Evolutionary conservation across 352 stramenopile species (phyloP).

Genomic region (Pilasporangium apinafurcum): DNA sequence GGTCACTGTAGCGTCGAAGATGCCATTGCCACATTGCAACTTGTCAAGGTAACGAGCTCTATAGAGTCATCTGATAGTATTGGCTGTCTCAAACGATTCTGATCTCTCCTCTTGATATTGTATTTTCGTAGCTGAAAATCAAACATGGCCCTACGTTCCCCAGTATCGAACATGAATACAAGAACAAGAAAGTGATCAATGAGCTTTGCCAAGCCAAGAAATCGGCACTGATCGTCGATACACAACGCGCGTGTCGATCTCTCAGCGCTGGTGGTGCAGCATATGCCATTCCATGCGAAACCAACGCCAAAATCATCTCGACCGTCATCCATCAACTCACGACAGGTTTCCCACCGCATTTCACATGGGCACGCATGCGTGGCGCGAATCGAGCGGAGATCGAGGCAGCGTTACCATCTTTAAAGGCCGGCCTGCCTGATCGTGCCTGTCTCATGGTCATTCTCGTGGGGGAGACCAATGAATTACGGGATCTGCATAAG

Average conservation of each 20-base stretch:
- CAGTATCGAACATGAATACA: slow-evolving; percentile 60
- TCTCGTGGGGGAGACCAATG: slow-evolving; percentile 33
- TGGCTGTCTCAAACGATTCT: not conserved
- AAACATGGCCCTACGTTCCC: slow-evolving; percentile 71
- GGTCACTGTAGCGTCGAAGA: slow-evolving; percentile 84
- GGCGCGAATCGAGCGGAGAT: slow-evolving; percentile 37
- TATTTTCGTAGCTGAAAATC: slow-evolving; percentile 49
- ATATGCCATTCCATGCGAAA: slow-evolving; percentile 51
- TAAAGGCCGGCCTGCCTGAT: slow-evolving; percentile 39
- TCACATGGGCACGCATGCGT: slow-evolving; percentile 70
- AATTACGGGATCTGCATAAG: slow-evolving; percentile 70
- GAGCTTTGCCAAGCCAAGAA: slow-evolving; percentile 70
- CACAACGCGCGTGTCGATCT: slow-evolving; percentile 48
- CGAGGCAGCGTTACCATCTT: slow-evolving; percentile 16
- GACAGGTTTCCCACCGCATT: slow-evolving; percentile 70
- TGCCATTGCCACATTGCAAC: slow-evolving; percentile 64
- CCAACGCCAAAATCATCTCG: slow-evolving; percentile 33
- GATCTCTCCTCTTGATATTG: not conserved
- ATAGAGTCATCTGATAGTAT: not conserved
- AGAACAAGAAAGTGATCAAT: slow-evolving; percentile 72
- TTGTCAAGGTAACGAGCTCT: slow-evolving; percentile 26
- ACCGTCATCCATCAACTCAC: slow-evolving; percentile 73
- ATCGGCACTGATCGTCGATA: slow-evolving; percentile 72
- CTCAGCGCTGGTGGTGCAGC: slow-evolving; percentile 57
- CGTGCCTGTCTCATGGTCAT: slow-evolving; percentile 59